Base-by-base conservation (phyloP, 257 asterid species). In the Primulina eburnea region DNA sequence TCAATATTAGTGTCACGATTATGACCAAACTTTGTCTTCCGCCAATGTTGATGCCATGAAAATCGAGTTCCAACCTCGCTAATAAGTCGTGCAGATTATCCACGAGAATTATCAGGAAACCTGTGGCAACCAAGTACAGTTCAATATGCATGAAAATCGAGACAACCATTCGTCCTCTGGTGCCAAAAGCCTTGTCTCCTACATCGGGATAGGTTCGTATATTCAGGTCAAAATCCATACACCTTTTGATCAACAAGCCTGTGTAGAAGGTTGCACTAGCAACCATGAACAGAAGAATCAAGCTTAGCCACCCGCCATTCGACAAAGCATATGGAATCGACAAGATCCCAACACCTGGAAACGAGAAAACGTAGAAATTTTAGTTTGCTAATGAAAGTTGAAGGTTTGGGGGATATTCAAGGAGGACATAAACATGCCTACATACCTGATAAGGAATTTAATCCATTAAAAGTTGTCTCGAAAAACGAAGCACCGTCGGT, bases 231-330 rank as follows among this genome's bases (percentile, higher is more conserved):
- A 60, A 47, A 50, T 82, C 90, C 90, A 87, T 87, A 40, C 94
- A 89, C 52, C 82, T 78, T 58, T 81, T 79, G 29, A 87, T 85
- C 58, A 89, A 65, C 64, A 89, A 38, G 6, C 87, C 87, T 8
- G 92, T 80, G 64, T 87, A 87, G 53, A 82, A 83, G 8, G 96
- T 73, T 30, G 78, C 72, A 29, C 61, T 14, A 3, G 93, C 93
- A 5, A 89, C 81, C 3, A 78, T 5, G 3, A 84, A 68, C 0
- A 89, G 57, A 24, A 85, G 81, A 0, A 70, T 73, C 72, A 89
- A 73, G 83, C 92, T 87, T 21, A 83, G 34, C 92, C 96, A 87
- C 26, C 94, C 96, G 34, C 92, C 96, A 2, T 83, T 73, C 0
- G 94, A 65, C 62, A 89, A 26, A 1, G 90, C 92, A 68, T 76